A percentile compares a stretch with the other conserved stretches of the same genome.
Conservation (phyloP, 2,329 filamentous ascomycete species). For the Hypoxylon rubiginosum region DNA sequence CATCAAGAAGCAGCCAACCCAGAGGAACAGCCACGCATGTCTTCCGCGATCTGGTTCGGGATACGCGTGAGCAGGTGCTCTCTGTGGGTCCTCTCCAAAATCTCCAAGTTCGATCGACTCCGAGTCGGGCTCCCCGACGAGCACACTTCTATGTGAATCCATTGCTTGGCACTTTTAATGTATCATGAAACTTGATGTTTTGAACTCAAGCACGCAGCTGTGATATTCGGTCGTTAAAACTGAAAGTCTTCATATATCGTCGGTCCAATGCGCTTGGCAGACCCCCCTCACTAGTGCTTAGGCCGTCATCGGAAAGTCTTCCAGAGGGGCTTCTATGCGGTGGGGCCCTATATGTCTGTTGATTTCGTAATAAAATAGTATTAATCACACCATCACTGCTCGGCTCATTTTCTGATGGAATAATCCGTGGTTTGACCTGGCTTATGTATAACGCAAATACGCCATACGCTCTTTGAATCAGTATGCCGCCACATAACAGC, state of each 20-base stretch:
- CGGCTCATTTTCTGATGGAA: too few relatives aligned
- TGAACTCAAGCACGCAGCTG: not conserved
- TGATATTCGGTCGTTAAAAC: not conserved
- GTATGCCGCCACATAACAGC: too few relatives aligned
- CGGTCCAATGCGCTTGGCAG: not conserved
- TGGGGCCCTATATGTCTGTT: conserved; percentile 3
- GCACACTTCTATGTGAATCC: conserved; percentile 5
- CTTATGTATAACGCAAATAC: not conserved
- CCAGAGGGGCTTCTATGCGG: not conserved
- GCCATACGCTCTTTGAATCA: too few relatives aligned
- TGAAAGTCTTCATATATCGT: not conserved
- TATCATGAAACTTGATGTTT: not conserved
- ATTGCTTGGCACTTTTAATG: not conserved
- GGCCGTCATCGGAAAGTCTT: conserved; percentile 27
- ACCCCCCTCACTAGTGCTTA: not conserved
- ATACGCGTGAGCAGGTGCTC: conserved; percentile 18
- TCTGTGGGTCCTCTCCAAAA: conserved; percentile 5
- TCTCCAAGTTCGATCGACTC: conserved; percentile 25
- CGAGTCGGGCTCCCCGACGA: conserved; percentile 5
- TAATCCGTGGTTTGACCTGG: not conserved
- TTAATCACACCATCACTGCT: not conserved
- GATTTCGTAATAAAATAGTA: not conserved
- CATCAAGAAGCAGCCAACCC: conserved; percentile 37
- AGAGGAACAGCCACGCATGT: conserved; percentile 37
- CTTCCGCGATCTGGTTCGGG: conserved; percentile 35